Evolutionary conservation across 768 basidiomycete species (phyloP), one percentile per base, ranked within the genome.

Genomic region (Hortiboletus campestris): DNA sequence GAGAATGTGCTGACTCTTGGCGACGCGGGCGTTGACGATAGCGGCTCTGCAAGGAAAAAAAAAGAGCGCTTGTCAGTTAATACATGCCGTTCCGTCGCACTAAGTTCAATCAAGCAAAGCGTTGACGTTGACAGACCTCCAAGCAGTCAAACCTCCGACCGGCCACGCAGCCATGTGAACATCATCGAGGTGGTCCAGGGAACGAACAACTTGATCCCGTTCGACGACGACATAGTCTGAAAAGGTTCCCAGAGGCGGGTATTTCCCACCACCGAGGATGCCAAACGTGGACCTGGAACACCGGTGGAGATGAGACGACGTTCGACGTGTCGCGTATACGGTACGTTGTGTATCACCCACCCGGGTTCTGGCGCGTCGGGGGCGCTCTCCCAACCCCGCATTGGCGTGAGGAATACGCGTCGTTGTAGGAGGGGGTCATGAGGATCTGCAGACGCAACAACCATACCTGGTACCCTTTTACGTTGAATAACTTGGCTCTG

Each of bases 141-240:
- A 94, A 3, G 92, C 89, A 16, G 92, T 94, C 19, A 93, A 67
- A 3, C 84, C 89, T 1, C 78, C 90, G 3, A 90, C 63, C 0
- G 92, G 91, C 83, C 88, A 89, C 5, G 89, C 89, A 0, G 90
- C 85, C 17, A 81, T 78, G 49, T 91, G 81, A 40, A 84, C 73
- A 66, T 88, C 83, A 59, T 79, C 77, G 52, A 91, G 78, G 67
- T 93, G 85, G 6, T 77, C 70, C 0, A 90, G 91, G 4, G 84
- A 81, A 3, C 51, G 73, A 31, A 93, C 74, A 19, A 93, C 80
- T 50, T 88, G 80, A 53, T 84, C 79, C 44, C 87, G 81, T 51
- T 84, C 84, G 17, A 94, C 85, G 19, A 84, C 80, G 29, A 91
- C 79, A 62, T 90, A 89, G 61, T 93, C 84, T 9, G 86, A 68